Conservation (phyloP, 148 eudicot species). For the Oxyria digyna region DNA sequence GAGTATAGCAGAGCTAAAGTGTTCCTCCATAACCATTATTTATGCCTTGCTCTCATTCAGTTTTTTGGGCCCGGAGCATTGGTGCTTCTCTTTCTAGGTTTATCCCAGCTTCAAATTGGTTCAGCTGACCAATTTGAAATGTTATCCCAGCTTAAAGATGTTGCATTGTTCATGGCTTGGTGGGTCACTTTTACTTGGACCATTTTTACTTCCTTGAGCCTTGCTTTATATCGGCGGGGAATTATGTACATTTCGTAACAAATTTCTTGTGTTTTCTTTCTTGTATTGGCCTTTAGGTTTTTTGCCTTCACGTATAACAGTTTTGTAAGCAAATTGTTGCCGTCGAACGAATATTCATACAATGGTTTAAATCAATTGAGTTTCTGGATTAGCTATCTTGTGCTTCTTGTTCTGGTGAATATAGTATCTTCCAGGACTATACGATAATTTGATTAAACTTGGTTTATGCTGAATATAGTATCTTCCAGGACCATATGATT, state of each 20-base stretch:
- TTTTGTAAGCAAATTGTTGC: slow-evolving; percentile 2
- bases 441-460: too few relatives aligned
- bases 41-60: slow-evolving; percentile 64
- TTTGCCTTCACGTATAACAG: background rate
- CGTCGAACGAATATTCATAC: background rate
- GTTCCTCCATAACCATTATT: slow-evolving; percentile 75
- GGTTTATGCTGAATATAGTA: background rate
- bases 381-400: background rate
- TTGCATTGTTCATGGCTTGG: slow-evolving; percentile 75
- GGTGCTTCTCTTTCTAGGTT: slow-evolving; percentile 61
- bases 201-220: slow-evolving; percentile 38
- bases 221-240: slow-evolving; percentile 72
- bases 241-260: slow-evolving; percentile 61
- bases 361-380: background rate
- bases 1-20: slow-evolving; percentile 92
- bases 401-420: background rate
- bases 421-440: background rate
- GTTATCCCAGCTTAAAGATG: slow-evolving; percentile 44
- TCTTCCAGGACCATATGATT: background rate
- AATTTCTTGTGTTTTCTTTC: slow-evolving; percentile 1
- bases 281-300: slow-evolving; percentile 1
- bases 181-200: slow-evolving; percentile 77
- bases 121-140: slow-evolving; percentile 29
- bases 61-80: slow-evolving; percentile 55
- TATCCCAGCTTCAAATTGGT: slow-evolving; percentile 45